phyloP scores from a whole-genome alignment of 495 filamentous ascomycete species.

The Aspergillus affinis region DNA sequence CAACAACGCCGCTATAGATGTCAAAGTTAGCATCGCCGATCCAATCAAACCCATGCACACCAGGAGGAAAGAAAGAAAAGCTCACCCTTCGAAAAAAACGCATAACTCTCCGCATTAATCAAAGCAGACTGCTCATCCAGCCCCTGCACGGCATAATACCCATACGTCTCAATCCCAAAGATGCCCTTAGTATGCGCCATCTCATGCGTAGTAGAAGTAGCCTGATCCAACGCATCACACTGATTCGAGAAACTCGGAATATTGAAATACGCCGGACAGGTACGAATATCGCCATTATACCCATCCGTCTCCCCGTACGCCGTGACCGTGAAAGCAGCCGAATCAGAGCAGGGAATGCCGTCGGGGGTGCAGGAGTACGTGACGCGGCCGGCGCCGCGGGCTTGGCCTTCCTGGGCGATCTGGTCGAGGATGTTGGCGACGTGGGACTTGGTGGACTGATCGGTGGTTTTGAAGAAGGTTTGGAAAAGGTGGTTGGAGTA shows the following conservation, averaged over 20 bases:
- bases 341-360: not conserved
- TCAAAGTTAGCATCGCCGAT: not conserved
- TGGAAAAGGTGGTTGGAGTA: slow-evolving; percentile 1
- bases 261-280: slow-evolving; percentile 10
- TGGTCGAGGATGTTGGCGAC: slow-evolving; percentile 8
- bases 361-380: slow-evolving; percentile 10
- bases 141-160: slow-evolving; percentile 1
- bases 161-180: slow-evolving; percentile 9
- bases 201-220: slow-evolving; percentile 8
- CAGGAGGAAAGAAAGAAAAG: not conserved
- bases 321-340: not conserved
- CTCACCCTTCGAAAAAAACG: slow-evolving; percentile 12
- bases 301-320: slow-evolving; percentile 10
- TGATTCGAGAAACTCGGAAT: slow-evolving; percentile 2
- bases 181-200: slow-evolving; percentile 12
- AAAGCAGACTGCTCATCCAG: slow-evolving; percentile 3
- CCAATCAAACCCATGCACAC: not conserved
- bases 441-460: slow-evolving; percentile 2
- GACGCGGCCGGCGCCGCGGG: slow-evolving; percentile 4
- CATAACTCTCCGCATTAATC: slow-evolving; percentile 15
- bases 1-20: not conserved
- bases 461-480: slow-evolving; percentile 13
- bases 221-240: slow-evolving; percentile 7
- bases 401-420: slow-evolving; percentile 3
- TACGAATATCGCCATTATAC: not conserved